Base-by-base conservation (phyloP, 805 yeast species). In the Starmerella apicola region DNA sequence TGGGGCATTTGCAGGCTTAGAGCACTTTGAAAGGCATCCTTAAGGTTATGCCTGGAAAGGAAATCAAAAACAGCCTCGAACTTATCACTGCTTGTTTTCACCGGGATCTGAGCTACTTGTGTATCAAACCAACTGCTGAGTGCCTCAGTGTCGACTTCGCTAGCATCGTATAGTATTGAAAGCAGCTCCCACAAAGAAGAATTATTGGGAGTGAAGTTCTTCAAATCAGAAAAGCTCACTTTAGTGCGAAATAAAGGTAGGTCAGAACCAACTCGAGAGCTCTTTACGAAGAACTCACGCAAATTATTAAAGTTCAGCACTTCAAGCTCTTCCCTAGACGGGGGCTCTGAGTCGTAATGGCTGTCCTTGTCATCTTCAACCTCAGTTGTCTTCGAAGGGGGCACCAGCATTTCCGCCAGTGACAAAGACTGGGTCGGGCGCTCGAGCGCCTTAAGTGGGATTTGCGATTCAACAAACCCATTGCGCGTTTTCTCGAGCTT, bases 1-100 rank as follows among this genome's bases (percentile, higher is more conserved):
- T 86, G 94, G 4, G 70, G 60, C 51, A 81, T 81, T 7, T 68
- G 67, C 0, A 79, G 59, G n/a, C 67, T 61, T 1, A 76, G 58
- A 1, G 95, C 86, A 3, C 63, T 44, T 23, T 65, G 63, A 5
- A 77, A 64, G 1, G 97, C 96, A 21, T 65, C 64, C 7, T 67
- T 62, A 22, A 83, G 52, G 41, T 78, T 72, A 39, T 80, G 76
- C 4, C 70, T 63, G 24, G 55, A 36, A n/a, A 64, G 43, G 10
- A 49, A 44, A 3, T 68, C 52, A 53, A 72, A 76, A 0, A 80
- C 66, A 18, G 58, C 56, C 27, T 77, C 78, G 17, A 77, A 60
- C 0, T 51, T 48, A 3, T 9, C 46, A 46, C 13, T 45, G 19
- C 4, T 36, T 34, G 20, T 52, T 45, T 16, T 62, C 61, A 53